Base-by-base conservation (phyloP, 2,329 filamentous ascomycete species). In the Phaeophleospora eucalypticola region DNA sequence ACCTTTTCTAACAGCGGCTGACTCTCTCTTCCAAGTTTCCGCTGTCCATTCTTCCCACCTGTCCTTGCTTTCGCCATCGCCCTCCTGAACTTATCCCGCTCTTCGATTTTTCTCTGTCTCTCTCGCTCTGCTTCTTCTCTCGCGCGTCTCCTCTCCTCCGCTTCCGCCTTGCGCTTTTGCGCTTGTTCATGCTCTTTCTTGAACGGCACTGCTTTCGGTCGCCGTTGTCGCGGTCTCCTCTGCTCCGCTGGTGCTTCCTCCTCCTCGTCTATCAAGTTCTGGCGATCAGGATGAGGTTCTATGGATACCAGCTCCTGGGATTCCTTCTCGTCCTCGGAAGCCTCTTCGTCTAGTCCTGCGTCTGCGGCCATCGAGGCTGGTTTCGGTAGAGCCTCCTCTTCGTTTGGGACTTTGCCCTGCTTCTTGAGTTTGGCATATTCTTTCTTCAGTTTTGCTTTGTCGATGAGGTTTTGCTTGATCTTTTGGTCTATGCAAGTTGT, bases 401-500 rank as follows among this genome's bases (percentile, higher is more conserved):
- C 45, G 10, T 58, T 57, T 4, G 52, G 44, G 17, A 57, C 49
- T 27, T 57, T 54, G 15, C 56, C 54, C 64, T 81, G 71, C 34
- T 82, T 82, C 68, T 90, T 91, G 54, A 95, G 74, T 69, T 95
- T 96, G 53, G 86, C 86, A 65, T 95, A 96, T 35, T 86, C 81
- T 69, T 95, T 95, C 71, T 91, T 93, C 53, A 95, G 77, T 69
- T 96, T 95, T 51, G 90, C 89, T 67, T 93, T 94, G 68, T 89
- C 82, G 60, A 97, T 96, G 46, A 95, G 74, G 56, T 87, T 81
- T 56, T 85, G 79, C 70, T 97, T 97, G 63, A 95, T 93, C 69
- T 91, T 91, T 68, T 87, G 82, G 48, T 87, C 87, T 91, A 37
- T 6, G 12, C 20, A 41, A 4, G 34, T 4, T 17, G 38, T 57